phyloP scores from a whole-genome alignment of 495 filamentous ascomycete genomes.

The Penicillium argentinense region DNA sequence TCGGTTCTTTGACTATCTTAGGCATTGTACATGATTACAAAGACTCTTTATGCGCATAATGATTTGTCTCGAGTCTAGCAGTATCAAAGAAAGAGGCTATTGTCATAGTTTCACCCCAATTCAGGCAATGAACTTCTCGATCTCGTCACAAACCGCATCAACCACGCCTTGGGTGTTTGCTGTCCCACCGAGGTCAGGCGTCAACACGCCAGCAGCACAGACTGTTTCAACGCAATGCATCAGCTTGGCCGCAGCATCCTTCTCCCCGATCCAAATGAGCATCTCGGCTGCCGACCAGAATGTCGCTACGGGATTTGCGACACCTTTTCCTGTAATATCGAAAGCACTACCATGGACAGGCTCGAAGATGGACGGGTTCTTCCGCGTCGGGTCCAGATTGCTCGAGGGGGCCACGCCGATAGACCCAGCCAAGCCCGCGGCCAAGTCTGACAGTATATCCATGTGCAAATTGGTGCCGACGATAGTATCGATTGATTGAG shows the following conservation, averaged over 20 bases:
- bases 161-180: constrained; percentile 55
- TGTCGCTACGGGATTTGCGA: constrained; percentile 64
- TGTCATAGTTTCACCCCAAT: background rate
- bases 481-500: constrained; percentile 48
- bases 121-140: constrained; percentile 28
- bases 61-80: too few species aligned
- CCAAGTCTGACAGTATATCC: constrained; percentile 53
- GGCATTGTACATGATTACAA: background rate
- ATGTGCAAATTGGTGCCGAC: constrained; percentile 53
- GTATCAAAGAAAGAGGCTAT: too few species aligned
- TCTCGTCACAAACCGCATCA: constrained; percentile 52
- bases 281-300: constrained; percentile 66
- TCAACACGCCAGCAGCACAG: constrained; percentile 48
- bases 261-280: constrained; percentile 59
- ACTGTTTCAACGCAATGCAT: constrained; percentile 58
- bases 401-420: constrained; percentile 54
- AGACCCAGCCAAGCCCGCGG: constrained; percentile 46
- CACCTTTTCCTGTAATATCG: constrained; percentile 65
- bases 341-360: constrained; percentile 62
- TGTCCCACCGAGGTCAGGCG: constrained; percentile 55
- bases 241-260: constrained; percentile 48
- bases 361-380: constrained; percentile 59
- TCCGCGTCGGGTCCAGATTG: constrained; percentile 58
- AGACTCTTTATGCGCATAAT: background rate
- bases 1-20: too few species aligned